Evolutionary conservation across 1,284 basidiomycete genomes (phyloP), one percentile per base, ranked within the genome.

Genomic region (Cryptococcus sp.): DNA sequence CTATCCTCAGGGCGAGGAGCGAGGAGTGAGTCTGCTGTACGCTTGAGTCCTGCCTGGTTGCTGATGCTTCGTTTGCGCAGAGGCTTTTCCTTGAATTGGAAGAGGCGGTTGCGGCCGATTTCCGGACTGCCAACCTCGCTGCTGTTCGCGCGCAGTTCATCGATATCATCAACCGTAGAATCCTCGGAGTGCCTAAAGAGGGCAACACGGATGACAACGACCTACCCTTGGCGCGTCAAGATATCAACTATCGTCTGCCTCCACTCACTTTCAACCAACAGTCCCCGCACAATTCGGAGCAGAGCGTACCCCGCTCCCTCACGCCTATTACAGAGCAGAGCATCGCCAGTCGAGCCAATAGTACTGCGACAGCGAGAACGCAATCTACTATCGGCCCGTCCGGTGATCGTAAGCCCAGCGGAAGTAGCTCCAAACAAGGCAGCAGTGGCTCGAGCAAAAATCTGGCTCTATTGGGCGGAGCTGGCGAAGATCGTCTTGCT

Each of bases 81-180:
- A 83, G 87, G 52, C 85, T 97, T 20, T 98, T 97, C 83, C 82
- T 98, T 57, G 90, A 93, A 61, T 85, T 92, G 50, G 91, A 93
- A 66, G 80, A 86, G 15, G 90, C 90, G 16, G 88, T 94, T 74
- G 80, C 79, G 40, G 81, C 92, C 64, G 89, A 95, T 72, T 87
- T 88, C 58, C 83, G 89, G 50, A 87, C 90, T 57, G 89, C 90
- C 65, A 84, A 84, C 39, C 90, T 90, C 2, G 86, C 89, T 2
- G 80, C 81, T 7, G 83, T 91, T 61, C 84, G 91, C 10, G 79
- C 83, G 7, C 81, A 83, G 54, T 82, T 92, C 58, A 80, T 85
- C 58, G 80, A 82, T 40, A 84, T 92, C 39, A 81, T 92, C 15
- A 79, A 83, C 46, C 83, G 87, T 49, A 85, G 87, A 54, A 86